Evolutionary conservation across 2,329 filamentous ascomycete genomes (phyloP), one percentile per base, ranked within the genome.

Genomic region (Monilinia polystroma): DNA sequence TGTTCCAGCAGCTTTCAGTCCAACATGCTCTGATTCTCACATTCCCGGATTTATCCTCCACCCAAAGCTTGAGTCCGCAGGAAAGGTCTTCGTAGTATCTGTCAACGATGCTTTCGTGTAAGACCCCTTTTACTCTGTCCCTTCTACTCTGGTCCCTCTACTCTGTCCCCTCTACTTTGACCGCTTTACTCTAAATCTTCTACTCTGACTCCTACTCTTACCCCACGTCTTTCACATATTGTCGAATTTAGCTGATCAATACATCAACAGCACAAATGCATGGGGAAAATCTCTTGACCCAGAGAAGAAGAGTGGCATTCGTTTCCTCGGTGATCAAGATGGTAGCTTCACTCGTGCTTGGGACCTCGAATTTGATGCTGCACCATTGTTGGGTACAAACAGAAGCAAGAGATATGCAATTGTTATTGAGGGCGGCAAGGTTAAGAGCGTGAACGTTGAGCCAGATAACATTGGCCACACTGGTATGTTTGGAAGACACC

Each of bases 101-200:
- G 93, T 97, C 76, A 98, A 97, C 77, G 94, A 98, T 78, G 87
- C 93, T 35, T 97, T 97, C 78, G 93, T 96, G 91, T 96, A 83
- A 79, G 90, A 56, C 23, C 8, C 16, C n/a, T n/a, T 23, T 10
- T 16, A 43, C 43, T 38, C 53, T 12, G 14, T 8, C 5, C 32
- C 32, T 35, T 35, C 32, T 35, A 35, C 29, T 3, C 29, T 35
- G 32, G 6, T 16, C 41, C 10, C 20, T 49, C 47, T 20, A 49
- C 43, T 38, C 49, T 12, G 14, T 3, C 29, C 29, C 29, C 23
- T 23, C 23, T 23, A 23, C 23, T 23, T 23, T 23, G 90, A 56
- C 23, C 8, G 11, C n/a, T n/a, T 11, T 14, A 47, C 43, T 38
- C 53, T 11, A 10, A 4, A 4, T 6, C 10, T 16, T 49, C 47